phyloP scores from a whole-genome alignment of 1,284 basidiomycete species.

The Lentinula novae-zelandiae region DNA sequence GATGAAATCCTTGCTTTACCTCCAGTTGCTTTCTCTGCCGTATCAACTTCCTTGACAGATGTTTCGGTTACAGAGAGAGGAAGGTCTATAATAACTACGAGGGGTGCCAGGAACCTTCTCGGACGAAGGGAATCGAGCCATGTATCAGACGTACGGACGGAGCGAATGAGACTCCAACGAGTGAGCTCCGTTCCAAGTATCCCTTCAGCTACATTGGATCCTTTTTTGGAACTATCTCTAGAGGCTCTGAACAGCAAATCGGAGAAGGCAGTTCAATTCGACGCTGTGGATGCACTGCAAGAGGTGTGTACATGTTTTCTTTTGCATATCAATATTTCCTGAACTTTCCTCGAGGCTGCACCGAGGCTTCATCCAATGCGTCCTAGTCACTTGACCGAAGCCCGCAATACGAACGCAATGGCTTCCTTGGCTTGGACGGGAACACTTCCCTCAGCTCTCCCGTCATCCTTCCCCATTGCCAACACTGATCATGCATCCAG shows the following conservation, averaged over 20 bases:
- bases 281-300: background rate
- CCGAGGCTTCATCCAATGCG: background rate
- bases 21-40: background rate
- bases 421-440: conserved; percentile 30
- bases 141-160: background rate
- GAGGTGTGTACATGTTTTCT: background rate
- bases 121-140: background rate
- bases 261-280: background rate
- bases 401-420: conserved; percentile 24
- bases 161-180: conserved; percentile 1
- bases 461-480: background rate
- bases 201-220: conserved; percentile 2
- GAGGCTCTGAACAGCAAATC: background rate
- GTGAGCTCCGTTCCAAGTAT: conserved; percentile 10
- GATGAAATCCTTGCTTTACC: background rate
- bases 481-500: background rate
- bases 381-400: background rate
- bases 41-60: background rate
- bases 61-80: background rate
- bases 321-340: background rate
- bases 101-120: background rate
- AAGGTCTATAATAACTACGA: background rate
- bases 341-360: background rate
- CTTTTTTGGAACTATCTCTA: background rate
- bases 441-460: conserved; percentile 17